Percentiles rank a stretch among this genome's conserved stretches.
Evolutionary conservation across 2,329 filamentous ascomycete species (phyloP).

Genomic region (Talaromyces sp.): DNA sequence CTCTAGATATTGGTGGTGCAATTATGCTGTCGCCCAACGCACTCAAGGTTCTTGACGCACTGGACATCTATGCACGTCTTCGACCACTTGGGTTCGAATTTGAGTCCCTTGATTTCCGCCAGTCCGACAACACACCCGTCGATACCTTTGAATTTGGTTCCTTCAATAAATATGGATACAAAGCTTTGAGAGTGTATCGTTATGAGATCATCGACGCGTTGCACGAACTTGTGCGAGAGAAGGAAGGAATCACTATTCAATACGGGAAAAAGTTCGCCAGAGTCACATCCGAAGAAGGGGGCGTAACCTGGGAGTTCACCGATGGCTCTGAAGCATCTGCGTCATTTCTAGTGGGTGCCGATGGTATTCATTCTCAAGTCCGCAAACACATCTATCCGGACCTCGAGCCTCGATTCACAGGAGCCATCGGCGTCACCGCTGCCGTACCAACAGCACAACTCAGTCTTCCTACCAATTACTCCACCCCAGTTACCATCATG

Average conservation of each 20-base stretch:
- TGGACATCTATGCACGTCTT: conserved; percentile 13
- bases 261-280: conserved; percentile 42
- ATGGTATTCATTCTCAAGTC: conserved; percentile 56
- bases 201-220: conserved; percentile 2
- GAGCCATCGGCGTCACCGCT: conserved; percentile 28
- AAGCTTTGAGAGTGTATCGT: conserved; percentile 6
- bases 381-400: conserved; percentile 48
- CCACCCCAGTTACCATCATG: conserved; percentile 26
- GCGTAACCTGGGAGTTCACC: conserved; percentile 43
- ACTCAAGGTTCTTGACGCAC: conserved; percentile 20
- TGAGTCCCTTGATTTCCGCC: conserved; percentile 1
- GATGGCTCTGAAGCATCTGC: conserved; percentile 40
- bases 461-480: conserved; percentile 11
- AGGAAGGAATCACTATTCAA: conserved; percentile 32
- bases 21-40: conserved; percentile 27
- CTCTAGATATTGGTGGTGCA: conserved; percentile 26
- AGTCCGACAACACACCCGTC: conserved; percentile 1
- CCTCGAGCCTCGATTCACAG: conserved; percentile 45
- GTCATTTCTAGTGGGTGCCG: conserved; percentile 49
- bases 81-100: conserved; percentile 1
- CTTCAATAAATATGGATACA: background rate
- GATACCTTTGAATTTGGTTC: conserved; percentile 9
- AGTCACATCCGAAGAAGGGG: conserved; percentile 27
- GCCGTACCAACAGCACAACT: conserved; percentile 9
- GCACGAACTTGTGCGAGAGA: background rate